Conservation (phyloP, 225 moss, liverwort and hornwort genomes). For the Pseudisothecium myosuroides region DNA sequence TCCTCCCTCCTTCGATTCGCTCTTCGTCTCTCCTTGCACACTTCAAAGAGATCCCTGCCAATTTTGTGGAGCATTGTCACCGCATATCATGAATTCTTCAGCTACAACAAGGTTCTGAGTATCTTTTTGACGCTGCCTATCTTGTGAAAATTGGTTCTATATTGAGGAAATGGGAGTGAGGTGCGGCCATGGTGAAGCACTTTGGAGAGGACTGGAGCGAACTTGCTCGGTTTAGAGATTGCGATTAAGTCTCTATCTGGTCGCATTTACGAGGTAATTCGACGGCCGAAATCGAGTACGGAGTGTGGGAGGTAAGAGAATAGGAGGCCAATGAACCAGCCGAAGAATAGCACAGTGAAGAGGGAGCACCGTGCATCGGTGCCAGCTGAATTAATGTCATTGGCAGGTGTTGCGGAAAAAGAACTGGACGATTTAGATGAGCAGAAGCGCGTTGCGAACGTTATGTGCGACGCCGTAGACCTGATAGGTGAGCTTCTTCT, state of each 20-base stretch:
- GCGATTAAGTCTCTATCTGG: background rate
- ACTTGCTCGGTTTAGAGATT: background rate
- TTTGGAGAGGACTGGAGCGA: background rate
- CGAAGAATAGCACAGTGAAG: background rate
- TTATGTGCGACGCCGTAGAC: conserved; percentile 12
- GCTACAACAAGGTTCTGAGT: background rate
- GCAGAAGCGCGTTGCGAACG: background rate
- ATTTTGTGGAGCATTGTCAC: background rate
- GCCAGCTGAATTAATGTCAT: background rate
- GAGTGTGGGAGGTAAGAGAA: background rate
- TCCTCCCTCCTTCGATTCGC: background rate
- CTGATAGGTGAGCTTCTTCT: conserved; percentile 12
- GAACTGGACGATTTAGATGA: background rate
- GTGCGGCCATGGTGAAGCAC: background rate
- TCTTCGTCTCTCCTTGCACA: background rate
- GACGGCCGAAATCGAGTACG: background rate
- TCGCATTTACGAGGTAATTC: background rate
- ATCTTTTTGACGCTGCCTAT: background rate
- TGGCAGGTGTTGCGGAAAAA: background rate
- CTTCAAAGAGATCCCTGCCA: background rate
- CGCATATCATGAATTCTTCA: background rate
- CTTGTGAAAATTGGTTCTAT: background rate
- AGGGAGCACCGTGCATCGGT: background rate
- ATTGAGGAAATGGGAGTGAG: background rate
- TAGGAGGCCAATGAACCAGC: background rate